Evolutionary conservation across 257 asterid species (phyloP), one percentile per base, ranked within the genome.

Genomic region (Paulownia fortunei): DNA sequence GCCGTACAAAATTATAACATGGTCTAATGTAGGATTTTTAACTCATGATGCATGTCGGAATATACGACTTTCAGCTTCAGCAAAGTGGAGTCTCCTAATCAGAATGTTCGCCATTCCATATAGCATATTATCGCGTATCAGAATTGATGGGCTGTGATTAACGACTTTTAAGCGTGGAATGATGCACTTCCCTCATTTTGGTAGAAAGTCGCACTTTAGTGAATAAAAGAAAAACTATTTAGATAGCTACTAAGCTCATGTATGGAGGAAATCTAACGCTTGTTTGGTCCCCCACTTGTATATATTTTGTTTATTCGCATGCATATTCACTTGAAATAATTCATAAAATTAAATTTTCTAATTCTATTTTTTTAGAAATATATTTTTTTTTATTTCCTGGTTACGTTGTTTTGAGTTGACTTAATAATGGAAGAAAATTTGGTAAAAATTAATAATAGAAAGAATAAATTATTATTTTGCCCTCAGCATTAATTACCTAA

Each of bases 41-140:
- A 83, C 59, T 70, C 72, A 81, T 70, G 82, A 79, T 72, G 54
- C 69, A 59, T 79, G 84, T 81, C 79, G 84, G 78, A 36, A 44
- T 52, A n/a, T 36, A 37, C 81, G 32, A 30, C 13, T 66, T 80
- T 66, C 0, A 37, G n/a, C n/a, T 21, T 51, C 21, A 8, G 23
- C 59, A 58, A 77, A 80, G 77, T 59, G 46, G 23, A n/a, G 27
- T 44, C 36, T 36, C 64, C 21, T 55, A 83, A 74, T 81, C 70
- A 69, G 36, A 72, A 54, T 78, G 80, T 79, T 84, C 51, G 79
- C 71, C 71, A 62, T 76, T 46, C n/a, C 47, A 36, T 18, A 42
- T 2, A 44, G 30, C 16, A 21, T 55, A 46, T 15, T 39, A 55
- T 67, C 10, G 11, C 54, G 4, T 54, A 0, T 42, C 16, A 2